Percentiles rank a stretch among this genome's conserved stretches.
Conservation (phyloP, 164 flowering plant genomes). For the Macadamia integrifolia region DNA sequence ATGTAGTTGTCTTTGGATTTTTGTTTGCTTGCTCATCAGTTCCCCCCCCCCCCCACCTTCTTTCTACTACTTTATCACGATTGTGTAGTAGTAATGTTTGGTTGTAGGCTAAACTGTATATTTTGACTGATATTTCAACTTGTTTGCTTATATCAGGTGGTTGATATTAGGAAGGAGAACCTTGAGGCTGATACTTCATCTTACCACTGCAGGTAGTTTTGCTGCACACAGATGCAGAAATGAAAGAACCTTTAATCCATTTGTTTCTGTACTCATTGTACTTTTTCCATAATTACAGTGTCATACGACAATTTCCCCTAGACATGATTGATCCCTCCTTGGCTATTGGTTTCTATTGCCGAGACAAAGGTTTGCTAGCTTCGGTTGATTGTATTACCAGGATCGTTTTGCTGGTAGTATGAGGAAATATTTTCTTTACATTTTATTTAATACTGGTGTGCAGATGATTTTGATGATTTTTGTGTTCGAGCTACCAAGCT, state of each 20-base stretch:
- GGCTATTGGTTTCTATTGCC: constrained; percentile 93
- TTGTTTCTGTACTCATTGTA: background rate
- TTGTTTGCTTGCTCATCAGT: too few relatives aligned
- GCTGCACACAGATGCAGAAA: background rate
- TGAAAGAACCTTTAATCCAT: background rate
- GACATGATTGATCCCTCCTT: constrained; percentile 83
- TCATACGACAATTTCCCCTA: constrained; percentile 50
- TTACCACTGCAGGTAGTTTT: constrained; percentile 74
- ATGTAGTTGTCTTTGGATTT: too few relatives aligned
- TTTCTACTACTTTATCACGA: too few relatives aligned
- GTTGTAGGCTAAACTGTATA: background rate
- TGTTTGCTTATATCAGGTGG: constrained; percentile 38
- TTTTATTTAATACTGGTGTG: background rate
- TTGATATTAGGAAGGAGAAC: constrained; percentile 36
- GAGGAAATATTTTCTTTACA: background rate
- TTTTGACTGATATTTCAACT: constrained; percentile 5
- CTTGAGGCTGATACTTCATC: constrained; percentile 78
- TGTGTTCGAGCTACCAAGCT: constrained; percentile 69
- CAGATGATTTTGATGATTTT: constrained; percentile 91
- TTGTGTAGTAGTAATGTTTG: background rate
- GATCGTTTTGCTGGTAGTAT: background rate
- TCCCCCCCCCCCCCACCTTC: too few relatives aligned
- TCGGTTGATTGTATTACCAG: background rate
- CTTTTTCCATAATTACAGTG: constrained; percentile 26
- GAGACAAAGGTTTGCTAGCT: constrained; percentile 54